These are phyloP conservation scores for Saccharomycopsis sp. DNA, from an alignment of 805 yeast genomes.

Conservation along the genomic window DNA sequence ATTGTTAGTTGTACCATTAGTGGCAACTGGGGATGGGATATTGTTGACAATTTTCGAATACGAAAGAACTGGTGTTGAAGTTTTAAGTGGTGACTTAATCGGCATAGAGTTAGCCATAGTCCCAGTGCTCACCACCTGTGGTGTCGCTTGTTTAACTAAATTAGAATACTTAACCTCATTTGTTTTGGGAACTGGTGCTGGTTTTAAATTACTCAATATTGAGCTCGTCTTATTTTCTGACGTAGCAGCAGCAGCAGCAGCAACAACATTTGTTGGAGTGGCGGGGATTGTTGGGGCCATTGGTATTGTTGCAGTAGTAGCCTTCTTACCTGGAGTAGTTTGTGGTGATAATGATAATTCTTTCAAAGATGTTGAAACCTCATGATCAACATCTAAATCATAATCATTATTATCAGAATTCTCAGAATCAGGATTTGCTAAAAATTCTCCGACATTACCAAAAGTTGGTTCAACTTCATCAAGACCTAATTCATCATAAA, in stretches of 20 bases:
- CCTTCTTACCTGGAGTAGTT: constrained; percentile 27
- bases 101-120: constrained; percentile 19
- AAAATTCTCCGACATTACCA: constrained; percentile 21
- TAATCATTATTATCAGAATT: constrained; percentile 10
- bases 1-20: constrained; percentile 23
- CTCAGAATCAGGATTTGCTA: background rate
- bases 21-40: constrained; percentile 24
- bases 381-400: constrained; percentile 7
- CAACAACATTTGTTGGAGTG: constrained; percentile 20
- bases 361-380: constrained; percentile 3
- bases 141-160: constrained; percentile 20
- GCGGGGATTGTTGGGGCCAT: constrained; percentile 26
- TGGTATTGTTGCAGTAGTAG: constrained; percentile 27
- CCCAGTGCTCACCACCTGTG: no score
- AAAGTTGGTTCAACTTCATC: constrained; percentile 33
- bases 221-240: constrained; percentile 12
- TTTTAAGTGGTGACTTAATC: constrained; percentile 19
- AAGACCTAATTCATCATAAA: constrained; percentile 79
- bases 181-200: constrained; percentile 48
- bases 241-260: constrained; percentile 25
- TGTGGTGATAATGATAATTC: constrained; percentile 10
- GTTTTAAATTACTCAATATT: constrained; percentile 33
- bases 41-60: constrained; percentile 26
- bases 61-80: constrained; percentile 25
- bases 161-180: constrained; percentile 50